phyloP scores from a whole-genome alignment of 163 green algal species.

The Volvox carteri region DNA sequence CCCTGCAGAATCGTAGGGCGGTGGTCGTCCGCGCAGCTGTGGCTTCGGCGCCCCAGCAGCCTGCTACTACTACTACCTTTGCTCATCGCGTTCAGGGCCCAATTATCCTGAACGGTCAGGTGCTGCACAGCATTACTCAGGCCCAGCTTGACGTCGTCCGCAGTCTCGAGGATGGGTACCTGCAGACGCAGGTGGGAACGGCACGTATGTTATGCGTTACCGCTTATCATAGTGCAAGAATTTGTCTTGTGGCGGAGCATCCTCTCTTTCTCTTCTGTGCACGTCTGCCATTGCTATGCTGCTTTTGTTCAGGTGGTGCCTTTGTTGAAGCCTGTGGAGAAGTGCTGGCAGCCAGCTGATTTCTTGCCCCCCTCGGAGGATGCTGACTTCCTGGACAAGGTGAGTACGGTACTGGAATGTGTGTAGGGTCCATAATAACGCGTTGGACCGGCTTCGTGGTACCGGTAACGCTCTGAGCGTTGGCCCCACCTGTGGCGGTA shows the following conservation, averaged over 20 bases:
- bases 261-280: no score
- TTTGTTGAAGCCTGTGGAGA: slow-evolving; percentile 80
- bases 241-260: no score
- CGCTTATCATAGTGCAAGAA: no score
- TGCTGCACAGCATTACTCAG: slow-evolving; percentile 84
- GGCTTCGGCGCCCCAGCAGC: slow-evolving; percentile 10
- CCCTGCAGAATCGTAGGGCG: not conserved
- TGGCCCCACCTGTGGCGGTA: no score
- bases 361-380: slow-evolving; percentile 91
- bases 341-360: slow-evolving; percentile 97
- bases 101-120: slow-evolving; percentile 85
- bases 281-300: no score
- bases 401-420: slow-evolving; percentile 45
- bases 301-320: slow-evolving; percentile 76
- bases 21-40: slow-evolving; percentile 24
- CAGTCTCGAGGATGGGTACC: slow-evolving; percentile 75
- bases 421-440: not conserved
- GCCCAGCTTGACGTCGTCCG: slow-evolving; percentile 86
- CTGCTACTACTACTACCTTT: not conserved
- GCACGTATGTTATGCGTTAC: not conserved
- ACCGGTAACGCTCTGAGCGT: no score
- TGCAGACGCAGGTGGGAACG: slow-evolving; percentile 73
- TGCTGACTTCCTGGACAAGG: slow-evolving; percentile 93
- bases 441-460: no score
- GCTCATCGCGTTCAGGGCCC: slow-evolving; percentile 58